Evolutionary conservation across 495 filamentous ascomycete genomes (phyloP).

Genomic region (Trichoderma erinaceum): DNA sequence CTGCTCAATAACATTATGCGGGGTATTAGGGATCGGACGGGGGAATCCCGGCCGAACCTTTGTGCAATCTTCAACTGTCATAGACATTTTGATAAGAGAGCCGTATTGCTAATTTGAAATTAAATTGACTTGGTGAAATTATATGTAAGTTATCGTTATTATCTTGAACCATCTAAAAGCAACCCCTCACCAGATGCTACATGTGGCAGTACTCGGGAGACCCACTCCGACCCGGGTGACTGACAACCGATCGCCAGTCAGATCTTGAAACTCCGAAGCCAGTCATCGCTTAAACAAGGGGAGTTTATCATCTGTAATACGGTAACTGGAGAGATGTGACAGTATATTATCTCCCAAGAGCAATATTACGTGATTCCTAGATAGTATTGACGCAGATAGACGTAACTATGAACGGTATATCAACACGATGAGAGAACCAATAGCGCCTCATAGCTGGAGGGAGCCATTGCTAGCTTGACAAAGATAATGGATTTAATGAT

Average conservation of each 20-base stretch:
- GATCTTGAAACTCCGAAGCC: background rate
- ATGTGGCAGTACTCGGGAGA: background rate
- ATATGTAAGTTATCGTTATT: background rate
- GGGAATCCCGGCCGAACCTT: conserved; percentile 35
- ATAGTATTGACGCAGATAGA: too few relatives aligned
- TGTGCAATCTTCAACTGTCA: conserved; percentile 36
- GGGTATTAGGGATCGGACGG: conserved; percentile 30
- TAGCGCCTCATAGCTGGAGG: too few relatives aligned
- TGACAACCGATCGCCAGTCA: background rate
- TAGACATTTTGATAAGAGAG: conserved; percentile 35
- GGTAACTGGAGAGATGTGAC: too few relatives aligned
- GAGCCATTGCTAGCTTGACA: too few relatives aligned
- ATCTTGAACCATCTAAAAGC: background rate
- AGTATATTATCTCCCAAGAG: too few relatives aligned
- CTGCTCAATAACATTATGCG: conserved; percentile 21
- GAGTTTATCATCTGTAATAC: too few relatives aligned
- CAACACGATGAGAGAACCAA: too few relatives aligned
- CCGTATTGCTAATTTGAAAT: too few relatives aligned
- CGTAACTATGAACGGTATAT: too few relatives aligned
- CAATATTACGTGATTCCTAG: too few relatives aligned
- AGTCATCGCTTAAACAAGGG: too few relatives aligned
- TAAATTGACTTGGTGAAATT: background rate
- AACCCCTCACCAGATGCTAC: background rate
- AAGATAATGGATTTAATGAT: too few relatives aligned
- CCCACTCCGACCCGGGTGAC: background rate